Evolutionary conservation across 164 flowering plant genomes (phyloP).

Genomic region (Piper longum): DNA sequence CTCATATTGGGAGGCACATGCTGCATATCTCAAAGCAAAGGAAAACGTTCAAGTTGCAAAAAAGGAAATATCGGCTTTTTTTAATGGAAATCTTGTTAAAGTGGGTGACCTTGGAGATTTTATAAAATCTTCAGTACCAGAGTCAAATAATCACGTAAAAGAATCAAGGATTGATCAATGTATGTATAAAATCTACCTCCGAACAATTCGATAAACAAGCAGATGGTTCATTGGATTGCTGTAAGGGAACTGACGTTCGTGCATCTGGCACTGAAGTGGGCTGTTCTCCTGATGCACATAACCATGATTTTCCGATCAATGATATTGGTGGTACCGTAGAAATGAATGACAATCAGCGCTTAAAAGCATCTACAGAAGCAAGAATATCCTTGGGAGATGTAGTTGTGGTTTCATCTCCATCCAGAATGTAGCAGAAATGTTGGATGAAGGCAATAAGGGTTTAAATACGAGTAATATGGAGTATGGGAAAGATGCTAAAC

Average conservation of each 20-base stretch:
- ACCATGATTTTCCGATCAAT: neutral
- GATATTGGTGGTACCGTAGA: neutral
- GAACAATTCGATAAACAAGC: neutral
- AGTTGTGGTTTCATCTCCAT: neutral
- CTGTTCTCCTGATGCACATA: neutral
- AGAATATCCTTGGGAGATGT: neutral
- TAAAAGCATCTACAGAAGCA: neutral
- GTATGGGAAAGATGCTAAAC: no score
- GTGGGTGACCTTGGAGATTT: neutral
- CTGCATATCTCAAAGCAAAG: neutral
- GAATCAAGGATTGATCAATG: no score
- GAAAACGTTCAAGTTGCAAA: neutral
- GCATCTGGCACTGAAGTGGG: neutral
- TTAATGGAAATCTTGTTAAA: neutral
- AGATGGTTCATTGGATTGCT: neutral
- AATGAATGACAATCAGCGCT: neutral
- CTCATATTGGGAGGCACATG: neutral
- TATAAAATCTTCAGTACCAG: conserved; percentile 22
- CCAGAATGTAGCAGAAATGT: neutral
- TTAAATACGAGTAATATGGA: no score
- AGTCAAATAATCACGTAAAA: neutral
- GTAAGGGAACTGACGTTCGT: neutral
- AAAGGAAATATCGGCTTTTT: neutral
- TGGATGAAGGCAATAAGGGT: no score
- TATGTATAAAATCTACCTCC: neutral